Base-by-base conservation (phyloP, 306 rosid species). In the Glycine soja region DNA sequence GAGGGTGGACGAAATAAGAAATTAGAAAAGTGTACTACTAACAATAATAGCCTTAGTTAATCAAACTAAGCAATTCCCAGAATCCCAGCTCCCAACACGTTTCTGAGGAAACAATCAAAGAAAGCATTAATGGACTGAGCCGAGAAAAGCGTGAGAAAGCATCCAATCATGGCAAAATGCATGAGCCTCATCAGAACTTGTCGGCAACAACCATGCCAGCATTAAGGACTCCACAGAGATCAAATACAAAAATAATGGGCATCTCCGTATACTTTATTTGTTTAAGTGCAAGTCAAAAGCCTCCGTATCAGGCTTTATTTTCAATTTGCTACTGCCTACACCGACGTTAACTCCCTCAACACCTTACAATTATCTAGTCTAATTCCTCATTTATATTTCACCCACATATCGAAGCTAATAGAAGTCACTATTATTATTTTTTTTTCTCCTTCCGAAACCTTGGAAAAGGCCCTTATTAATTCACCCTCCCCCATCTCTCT, bases 71-170 rank as follows among this genome's bases (percentile, higher is more conserved):
- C 58, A 61, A 59, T 73, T 73, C 74, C 18, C 68, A 73, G 70
- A 64, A 38, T 36, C 47, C 18, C 70, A 63, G 52, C 9, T 74
- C 36, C 77, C 74, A 75, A 36, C 77, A 51, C 62, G 46, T 72
- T 78, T 66, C 38, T 16, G 14, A 70, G 61, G 10, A 40, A 50
- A 58, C 50, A 56, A 74, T 4, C 6, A 50, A 42, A n/a, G 24
- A 43, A 42, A 43, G 81, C 90, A 89, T 80, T 90, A 69, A 86
- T 79, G 84, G 75, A 62, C 0, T 46, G 2, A 64, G 84, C 85
- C 87, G 46, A 48, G 86, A 82, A 89, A 88, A 77, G 89, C 91
- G 89, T 89, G 91, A 85, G 73, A 56, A 70, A 67, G 19, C 43
- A 85, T 77, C 52, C 63, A 85, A 72, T 77, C 43, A 76, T 76